Evolutionary conservation across 2,329 filamentous ascomycete species (phyloP).

Genomic region (Ambrosiella cleistominuta): DNA sequence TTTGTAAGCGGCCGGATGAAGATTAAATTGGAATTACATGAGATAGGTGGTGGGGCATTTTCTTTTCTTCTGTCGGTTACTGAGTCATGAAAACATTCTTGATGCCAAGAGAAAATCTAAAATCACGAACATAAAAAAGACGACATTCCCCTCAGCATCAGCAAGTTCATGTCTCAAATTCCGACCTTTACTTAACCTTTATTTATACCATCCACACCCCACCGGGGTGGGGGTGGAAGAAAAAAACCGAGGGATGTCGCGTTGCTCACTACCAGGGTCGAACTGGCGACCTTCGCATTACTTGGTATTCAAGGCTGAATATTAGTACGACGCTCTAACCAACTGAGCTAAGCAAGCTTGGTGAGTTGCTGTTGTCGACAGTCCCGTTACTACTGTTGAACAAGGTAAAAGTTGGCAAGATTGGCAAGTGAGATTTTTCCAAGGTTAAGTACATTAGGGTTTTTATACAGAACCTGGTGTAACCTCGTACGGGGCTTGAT

Average conservation of each 20-base stretch:
- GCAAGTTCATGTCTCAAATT: no score
- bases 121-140: no score
- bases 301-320: not conserved
- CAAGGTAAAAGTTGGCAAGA: not conserved
- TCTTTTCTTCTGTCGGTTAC: not conserved
- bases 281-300: constrained; percentile 3
- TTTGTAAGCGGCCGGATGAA: not conserved
- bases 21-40: not conserved
- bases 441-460: not conserved
- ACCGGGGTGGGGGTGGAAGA: not conserved
- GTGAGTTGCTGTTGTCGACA: not conserved
- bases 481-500: not conserved
- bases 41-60: not conserved
- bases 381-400: not conserved
- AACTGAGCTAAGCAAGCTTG: not conserved
- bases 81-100: no score
- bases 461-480: not conserved
- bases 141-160: no score
- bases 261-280: constrained; percentile 1
- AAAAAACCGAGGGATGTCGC: not conserved
- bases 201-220: not conserved
- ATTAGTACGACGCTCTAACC: constrained; percentile 3
- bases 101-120: no score
- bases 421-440: not conserved
- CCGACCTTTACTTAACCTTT: not conserved